These are phyloP conservation scores for Phytophthora sansomeana DNA, from an alignment of 352 stramenopile genomes.

Conservation along the genomic window DNA sequence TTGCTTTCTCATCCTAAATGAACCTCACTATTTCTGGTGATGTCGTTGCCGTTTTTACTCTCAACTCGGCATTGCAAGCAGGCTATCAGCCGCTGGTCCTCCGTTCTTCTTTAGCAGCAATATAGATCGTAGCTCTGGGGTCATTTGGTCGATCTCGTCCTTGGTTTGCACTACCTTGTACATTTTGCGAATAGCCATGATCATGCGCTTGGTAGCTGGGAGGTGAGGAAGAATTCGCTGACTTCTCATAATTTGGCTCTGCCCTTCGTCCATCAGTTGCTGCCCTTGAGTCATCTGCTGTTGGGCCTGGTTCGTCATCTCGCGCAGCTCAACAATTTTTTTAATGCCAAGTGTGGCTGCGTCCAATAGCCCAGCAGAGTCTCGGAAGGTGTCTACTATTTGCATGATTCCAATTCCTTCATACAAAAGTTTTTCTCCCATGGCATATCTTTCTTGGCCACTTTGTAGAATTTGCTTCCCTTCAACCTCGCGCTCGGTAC, in stretches of 20 bases:
- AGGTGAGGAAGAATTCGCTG: constrained; percentile 61
- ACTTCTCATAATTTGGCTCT: constrained; percentile 48
- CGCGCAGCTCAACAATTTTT: constrained; percentile 63
- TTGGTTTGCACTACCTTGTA: constrained; percentile 76
- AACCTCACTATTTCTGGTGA: constrained; percentile 35
- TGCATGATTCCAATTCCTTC: constrained; percentile 53
- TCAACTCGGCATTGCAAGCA: constrained; percentile 3
- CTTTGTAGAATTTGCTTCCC: constrained; percentile 67
- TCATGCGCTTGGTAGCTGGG: constrained; percentile 67
- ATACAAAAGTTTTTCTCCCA: constrained; percentile 53
- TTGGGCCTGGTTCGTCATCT: constrained; percentile 57
- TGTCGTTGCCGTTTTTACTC: constrained; percentile 6
- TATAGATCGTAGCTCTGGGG: constrained; percentile 52
- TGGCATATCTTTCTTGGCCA: constrained; percentile 61
- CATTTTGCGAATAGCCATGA: constrained; percentile 56
- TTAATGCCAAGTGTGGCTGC: constrained; percentile 58
- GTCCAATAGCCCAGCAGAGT: constrained; percentile 59
- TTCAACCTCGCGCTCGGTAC: constrained; percentile 68
- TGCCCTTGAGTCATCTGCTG: constrained; percentile 47
- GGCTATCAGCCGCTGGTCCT: constrained; percentile 3
- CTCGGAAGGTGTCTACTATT: constrained; percentile 56
- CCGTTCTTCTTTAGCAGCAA: constrained; percentile 42
- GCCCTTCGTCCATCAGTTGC: constrained; percentile 47
- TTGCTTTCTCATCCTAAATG: background rate
- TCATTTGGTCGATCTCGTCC: constrained; percentile 77